A percentile compares a stretch with the other conserved stretches of the same genome.
Conservation (phyloP, 140 eudicot genomes). For the Senecio squalidus region DNA sequence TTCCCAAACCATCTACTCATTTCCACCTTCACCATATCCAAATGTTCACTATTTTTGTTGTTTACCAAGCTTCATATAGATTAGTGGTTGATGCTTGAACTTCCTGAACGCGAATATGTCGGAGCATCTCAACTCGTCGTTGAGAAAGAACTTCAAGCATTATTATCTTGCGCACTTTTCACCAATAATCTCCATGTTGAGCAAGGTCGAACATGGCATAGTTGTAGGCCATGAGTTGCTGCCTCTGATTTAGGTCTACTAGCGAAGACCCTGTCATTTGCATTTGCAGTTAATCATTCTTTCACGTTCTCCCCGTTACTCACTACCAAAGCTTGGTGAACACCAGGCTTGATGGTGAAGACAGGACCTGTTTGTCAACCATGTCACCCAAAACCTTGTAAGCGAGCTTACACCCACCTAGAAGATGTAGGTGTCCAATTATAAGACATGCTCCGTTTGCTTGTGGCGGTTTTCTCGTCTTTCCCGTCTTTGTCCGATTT, state of each 20-base stretch:
- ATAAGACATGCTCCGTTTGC: neutral
- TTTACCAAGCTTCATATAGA: neutral
- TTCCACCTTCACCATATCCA: constrained; percentile 9
- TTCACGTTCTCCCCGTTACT: neutral
- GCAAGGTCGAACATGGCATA: neutral
- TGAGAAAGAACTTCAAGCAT: neutral
- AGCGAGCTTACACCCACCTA: neutral
- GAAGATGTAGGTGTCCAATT: neutral
- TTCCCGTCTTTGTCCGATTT: no score
- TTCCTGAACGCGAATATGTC: constrained; percentile 12
- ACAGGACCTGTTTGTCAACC: neutral
- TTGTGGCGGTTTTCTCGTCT: neutral
- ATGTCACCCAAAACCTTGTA: neutral
- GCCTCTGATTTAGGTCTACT: neutral
- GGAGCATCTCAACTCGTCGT: neutral
- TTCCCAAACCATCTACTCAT: constrained; percentile 21
- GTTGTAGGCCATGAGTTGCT: neutral
- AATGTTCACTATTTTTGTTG: neutral
- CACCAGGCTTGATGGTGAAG: neutral
- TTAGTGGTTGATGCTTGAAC: constrained; percentile 13
- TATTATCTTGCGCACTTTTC: neutral
- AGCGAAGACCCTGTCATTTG: neutral
- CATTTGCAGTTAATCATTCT: neutral
- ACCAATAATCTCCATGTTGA: neutral
- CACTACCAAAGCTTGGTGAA: neutral